Base-by-base conservation (phyloP, 805 yeast genomes). In the Candida dendrica region DNA sequence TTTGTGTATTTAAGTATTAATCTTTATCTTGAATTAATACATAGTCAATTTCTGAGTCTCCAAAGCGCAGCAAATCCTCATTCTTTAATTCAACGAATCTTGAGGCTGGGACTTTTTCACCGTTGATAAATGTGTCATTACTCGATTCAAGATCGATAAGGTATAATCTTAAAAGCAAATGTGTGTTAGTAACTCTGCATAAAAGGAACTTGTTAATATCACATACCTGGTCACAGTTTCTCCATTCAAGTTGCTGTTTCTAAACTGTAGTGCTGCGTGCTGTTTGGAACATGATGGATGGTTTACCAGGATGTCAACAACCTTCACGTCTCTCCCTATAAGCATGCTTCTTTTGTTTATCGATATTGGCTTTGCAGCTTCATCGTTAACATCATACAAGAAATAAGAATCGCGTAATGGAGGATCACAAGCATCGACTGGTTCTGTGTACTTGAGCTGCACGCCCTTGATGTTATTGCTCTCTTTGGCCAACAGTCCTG, bases 221-320 rank as follows among this genome's bases (percentile, higher is more conserved):
- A 22, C 24, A 22, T 22, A 22, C 24, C 24, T 22, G 6, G 6
- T 6, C 6, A 6, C 24, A 22, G 8, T 22, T 22, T 22, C 8
- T 22, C 24, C 24, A 27, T 34, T 48, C 16, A 42, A 33, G 2
- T 27, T 31, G 14, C 45, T 46, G n/a, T 49, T 38, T 26, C 73
- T 53, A 46, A 68, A 72, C 45, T 73, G 78, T 7, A 74, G 57
- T 0, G 61, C 77, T 17, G 77, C 75, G 48, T 74, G 79, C 48
- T 73, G 75, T 38, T 66, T 65, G 0, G 74, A 68, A 40, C 71
- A 65, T 1, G 64, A 53, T 22, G 57, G 61, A 37, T 64, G 61
- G 6, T 60, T 60, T 1, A 69, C 56, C 22, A 50, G 47, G 3
- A 70, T 57, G 47, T 71, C 71, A 14, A 64, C 68, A 1, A 69